phyloP scores from a whole-genome alignment of 2,329 filamentous ascomycete species.

The Neofusicoccum kwambonambiense region DNA sequence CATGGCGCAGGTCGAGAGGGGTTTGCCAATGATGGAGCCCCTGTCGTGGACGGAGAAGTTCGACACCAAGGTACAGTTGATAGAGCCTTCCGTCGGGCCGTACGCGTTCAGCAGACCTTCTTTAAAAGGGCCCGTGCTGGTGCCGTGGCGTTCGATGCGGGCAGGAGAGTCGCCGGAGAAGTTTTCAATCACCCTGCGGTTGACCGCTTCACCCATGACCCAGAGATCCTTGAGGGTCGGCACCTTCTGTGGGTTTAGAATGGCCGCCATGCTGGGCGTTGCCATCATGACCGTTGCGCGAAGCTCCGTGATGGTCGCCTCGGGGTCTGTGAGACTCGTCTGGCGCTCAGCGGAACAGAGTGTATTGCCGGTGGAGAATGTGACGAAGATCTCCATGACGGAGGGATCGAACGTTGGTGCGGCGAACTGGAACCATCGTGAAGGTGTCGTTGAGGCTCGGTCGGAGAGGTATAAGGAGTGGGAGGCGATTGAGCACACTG shows the following conservation, averaged over 20 bases:
- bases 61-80: conserved; percentile 75
- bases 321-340: conserved; percentile 69
- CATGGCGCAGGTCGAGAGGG: conserved; percentile 72
- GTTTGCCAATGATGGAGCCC: conserved; percentile 73
- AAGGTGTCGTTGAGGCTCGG: conserved; percentile 47
- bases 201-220: conserved; percentile 78
- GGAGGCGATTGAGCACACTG: conserved; percentile 41
- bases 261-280: conserved; percentile 78
- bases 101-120: conserved; percentile 75
- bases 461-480: conserved; percentile 56
- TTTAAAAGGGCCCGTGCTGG: conserved; percentile 31
- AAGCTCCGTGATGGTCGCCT: conserved; percentile 62
- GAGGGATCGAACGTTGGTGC: conserved; percentile 85
- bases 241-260: conserved; percentile 66
- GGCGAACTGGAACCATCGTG: conserved; percentile 75
- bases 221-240: conserved; percentile 73
- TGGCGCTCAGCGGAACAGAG: conserved; percentile 76
- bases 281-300: conserved; percentile 76
- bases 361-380: conserved; percentile 75
- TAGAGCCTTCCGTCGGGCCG: conserved; percentile 82
- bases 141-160: conserved; percentile 65
- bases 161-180: conserved; percentile 29
- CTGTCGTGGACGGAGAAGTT: conserved; percentile 58
- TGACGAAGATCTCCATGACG: conserved; percentile 86
- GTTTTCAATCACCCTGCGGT: conserved; percentile 42